These are phyloP conservation scores for Dactylellina leptospora DNA, from an alignment of 2,329 filamentous ascomycete species.

Conservation along the genomic window DNA sequence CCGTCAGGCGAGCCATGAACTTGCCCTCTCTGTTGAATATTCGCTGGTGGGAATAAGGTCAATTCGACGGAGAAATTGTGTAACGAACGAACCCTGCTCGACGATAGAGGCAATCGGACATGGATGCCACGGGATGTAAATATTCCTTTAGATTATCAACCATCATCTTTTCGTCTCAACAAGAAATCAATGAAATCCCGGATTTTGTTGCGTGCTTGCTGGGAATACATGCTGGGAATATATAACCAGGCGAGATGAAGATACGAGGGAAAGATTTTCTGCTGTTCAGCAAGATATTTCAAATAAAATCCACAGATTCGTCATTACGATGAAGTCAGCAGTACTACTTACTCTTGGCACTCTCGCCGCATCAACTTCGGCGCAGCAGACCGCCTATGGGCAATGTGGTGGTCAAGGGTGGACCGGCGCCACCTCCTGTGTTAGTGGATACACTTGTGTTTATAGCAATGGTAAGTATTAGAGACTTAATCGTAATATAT, in stretches of 20 bases:
- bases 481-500: neutral
- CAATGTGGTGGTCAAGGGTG: constrained; percentile 62
- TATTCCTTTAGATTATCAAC: too few relatives aligned
- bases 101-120: neutral
- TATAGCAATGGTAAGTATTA: constrained; percentile 58
- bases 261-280: neutral
- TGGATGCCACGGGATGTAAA: constrained; percentile 14
- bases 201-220: constrained; percentile 4
- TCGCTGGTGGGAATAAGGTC: neutral
- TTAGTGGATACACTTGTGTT: constrained; percentile 61
- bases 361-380: constrained; percentile 48
- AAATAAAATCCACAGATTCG: neutral
- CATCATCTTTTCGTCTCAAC: constrained; percentile 7
- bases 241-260: constrained; percentile 9
- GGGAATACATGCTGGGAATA: constrained; percentile 19
- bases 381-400: constrained; percentile 60
- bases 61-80: constrained; percentile 38
- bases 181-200: constrained; percentile 8
- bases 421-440: constrained; percentile 60
- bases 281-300: neutral
- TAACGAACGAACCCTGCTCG: neutral
- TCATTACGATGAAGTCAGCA: constrained; percentile 4
- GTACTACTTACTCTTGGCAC: constrained; percentile 12
- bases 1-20: neutral
- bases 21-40: neutral